A percentile compares a stretch with the other conserved stretches of the same genome.
phyloP scores from a whole-genome alignment of 441 rosid species.

The Erodium trifolium region DNA sequence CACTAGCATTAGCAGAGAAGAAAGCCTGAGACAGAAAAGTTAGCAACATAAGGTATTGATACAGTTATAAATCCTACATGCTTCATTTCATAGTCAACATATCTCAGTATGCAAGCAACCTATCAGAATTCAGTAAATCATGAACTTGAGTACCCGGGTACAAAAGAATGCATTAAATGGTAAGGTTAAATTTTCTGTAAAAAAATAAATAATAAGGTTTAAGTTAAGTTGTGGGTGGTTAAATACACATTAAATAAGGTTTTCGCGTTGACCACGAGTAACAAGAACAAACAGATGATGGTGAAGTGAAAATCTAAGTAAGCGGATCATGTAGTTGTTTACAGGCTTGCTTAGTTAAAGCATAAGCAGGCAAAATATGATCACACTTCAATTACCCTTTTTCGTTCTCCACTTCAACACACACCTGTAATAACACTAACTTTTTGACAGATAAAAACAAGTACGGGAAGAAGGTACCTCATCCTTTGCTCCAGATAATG shows the following conservation, averaged over 20 bases:
- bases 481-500: conserved; percentile 71
- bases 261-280: neutral
- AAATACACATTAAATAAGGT: neutral
- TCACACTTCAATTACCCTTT: neutral
- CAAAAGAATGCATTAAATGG: neutral
- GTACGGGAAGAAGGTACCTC: conserved; percentile 34
- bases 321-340: neutral
- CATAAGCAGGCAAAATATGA: neutral
- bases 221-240: neutral
- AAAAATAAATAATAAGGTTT: neutral
- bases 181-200: too few relatives aligned
- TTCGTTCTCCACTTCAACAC: neutral
- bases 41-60: neutral
- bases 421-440: neutral
- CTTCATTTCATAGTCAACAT: neutral
- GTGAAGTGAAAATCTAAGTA: neutral
- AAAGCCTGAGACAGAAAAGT: conserved; percentile 39
- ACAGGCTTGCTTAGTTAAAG: neutral
- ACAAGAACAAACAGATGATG: neutral
- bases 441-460: neutral
- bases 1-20: conserved; percentile 70
- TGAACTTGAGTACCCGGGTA: neutral
- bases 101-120: neutral
- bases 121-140: neutral
- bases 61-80: neutral